Conservation (phyloP, 1,284 basidiomycete species). For the Fomitiporia mediterranea region DNA sequence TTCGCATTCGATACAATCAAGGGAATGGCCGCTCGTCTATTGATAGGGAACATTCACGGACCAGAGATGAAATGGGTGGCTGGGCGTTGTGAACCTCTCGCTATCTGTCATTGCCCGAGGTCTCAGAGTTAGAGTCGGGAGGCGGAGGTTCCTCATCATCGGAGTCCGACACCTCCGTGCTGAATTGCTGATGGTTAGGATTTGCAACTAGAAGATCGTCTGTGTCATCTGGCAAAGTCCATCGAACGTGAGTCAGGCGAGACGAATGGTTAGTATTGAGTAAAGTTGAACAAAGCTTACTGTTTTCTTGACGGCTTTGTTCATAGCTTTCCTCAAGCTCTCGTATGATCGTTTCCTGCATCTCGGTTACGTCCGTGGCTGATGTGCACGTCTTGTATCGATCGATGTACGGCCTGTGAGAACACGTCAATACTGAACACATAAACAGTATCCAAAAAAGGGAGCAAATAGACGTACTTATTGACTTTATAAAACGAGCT, state of each 20-base stretch:
- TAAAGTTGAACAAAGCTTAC: constrained; percentile 12
- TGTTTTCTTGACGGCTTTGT: constrained; percentile 4
- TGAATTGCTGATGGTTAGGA: constrained; percentile 42
- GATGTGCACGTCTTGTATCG: constrained; percentile 69
- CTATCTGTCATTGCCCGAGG: neutral
- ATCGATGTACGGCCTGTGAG: constrained; percentile 54
- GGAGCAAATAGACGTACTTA: constrained; percentile 40
- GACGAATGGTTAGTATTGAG: no score
- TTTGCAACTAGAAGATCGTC: constrained; percentile 52
- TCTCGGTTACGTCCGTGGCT: constrained; percentile 56
- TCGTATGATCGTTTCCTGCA: constrained; percentile 70
- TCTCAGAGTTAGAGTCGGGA: constrained; percentile 1
- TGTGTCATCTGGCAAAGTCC: constrained; percentile 29
- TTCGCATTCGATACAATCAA: no score
- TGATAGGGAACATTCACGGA: no score
- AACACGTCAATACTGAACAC: neutral
- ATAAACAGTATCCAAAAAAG: neutral
- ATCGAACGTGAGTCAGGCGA: neutral
- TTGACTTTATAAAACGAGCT: constrained; percentile 84
- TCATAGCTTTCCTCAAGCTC: constrained; percentile 67
- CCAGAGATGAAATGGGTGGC: no score
- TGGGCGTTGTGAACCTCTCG: no score
- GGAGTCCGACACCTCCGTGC: constrained; percentile 11
- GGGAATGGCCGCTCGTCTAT: no score
- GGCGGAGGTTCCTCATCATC: constrained; percentile 20